Evolutionary conservation across 352 stramenopile genomes (phyloP), one percentile per base, ranked within the genome.

Genomic region (Phytophthora kernoviae): DNA sequence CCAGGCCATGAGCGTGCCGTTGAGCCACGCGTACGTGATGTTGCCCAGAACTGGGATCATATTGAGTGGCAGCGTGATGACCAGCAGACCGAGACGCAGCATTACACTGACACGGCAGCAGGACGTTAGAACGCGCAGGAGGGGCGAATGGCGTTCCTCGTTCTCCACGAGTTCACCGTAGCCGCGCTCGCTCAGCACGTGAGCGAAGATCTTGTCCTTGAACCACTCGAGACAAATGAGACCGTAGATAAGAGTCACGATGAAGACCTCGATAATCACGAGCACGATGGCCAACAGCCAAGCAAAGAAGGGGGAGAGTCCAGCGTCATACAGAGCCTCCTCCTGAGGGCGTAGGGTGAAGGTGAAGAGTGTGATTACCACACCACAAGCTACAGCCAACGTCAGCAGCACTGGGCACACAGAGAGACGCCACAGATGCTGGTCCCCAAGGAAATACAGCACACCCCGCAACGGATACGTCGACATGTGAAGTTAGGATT

Each of bases 1-100:
- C 79, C 79, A 88, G 4, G 65, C 75, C 54, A 82, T 66, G 22
- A 88, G 58, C 22, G 64, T 66, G 51, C 75, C 75, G 39, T 88
- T 88, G 45, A 88, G 66, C 68, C 69, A 86, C 56, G 79, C 68
- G 50, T 84, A 88, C 36, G 69, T 63, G 41, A 81, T 26, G 34
- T 77, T 82, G 10, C 79, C 79, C 42, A 88, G 14, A 26, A 86
- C 50, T 1, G 79, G 79, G 32, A 88, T 68, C 55, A 86, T 71
- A 46, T 86, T 81, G 17, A 88, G 72, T n/a, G 79, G 79, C 37
- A 88, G 51, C 18, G 75, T 77, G 27, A 80, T 57, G 21, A 88
- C 62, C 45, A 88, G 47, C 24, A 88, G 52, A 2, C 79, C 46
- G 6, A 88, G 46, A 17, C 71, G 73, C 10, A 82, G 60, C 18